Evolutionary conservation across 352 stramenopile genomes (phyloP).

Genomic region (Sclerospora graminicola): DNA sequence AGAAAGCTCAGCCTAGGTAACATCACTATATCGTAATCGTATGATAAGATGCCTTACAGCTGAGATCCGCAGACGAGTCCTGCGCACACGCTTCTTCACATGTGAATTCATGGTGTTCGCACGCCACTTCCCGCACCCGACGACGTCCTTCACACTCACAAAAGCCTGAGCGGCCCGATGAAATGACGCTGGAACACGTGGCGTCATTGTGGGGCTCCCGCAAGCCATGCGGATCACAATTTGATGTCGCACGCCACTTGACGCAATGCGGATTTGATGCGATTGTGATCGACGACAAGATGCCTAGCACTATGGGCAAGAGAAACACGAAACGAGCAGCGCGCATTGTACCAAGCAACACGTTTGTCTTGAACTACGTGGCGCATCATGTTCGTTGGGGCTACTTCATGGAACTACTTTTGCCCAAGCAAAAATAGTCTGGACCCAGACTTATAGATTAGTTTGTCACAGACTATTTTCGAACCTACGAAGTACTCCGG

Average conservation of each 20-base stretch:
- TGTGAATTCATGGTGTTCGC: constrained; percentile 71
- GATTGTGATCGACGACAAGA: background rate
- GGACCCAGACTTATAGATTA: too few relatives aligned
- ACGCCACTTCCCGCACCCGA: constrained; percentile 62
- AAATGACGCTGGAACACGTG: constrained; percentile 39
- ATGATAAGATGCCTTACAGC: too few relatives aligned
- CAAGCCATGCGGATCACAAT: constrained; percentile 59
- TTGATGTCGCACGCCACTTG: constrained; percentile 56
- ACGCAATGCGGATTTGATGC: constrained; percentile 33
- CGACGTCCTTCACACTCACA: constrained; percentile 76
- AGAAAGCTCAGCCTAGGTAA: too few relatives aligned
- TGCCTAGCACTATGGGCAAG: constrained; percentile 3
- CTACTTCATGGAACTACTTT: too few relatives aligned
- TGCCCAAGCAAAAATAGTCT: too few relatives aligned
- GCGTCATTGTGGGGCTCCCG: constrained; percentile 56
- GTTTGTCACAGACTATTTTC: too few relatives aligned
- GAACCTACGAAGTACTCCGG: too few relatives aligned
- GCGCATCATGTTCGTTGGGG: too few relatives aligned
- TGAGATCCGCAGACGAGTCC: constrained; percentile 62
- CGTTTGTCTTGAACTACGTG: too few relatives aligned
- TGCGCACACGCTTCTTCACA: constrained; percentile 59
- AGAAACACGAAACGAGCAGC: constrained; percentile 1
- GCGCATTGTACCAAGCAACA: constrained; percentile 15
- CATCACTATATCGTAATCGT: too few relatives aligned
- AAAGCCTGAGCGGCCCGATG: constrained; percentile 42